These are phyloP conservation scores for Rhizomucor pusillus DNA, from an alignment of 371 early-diverging fungal genomes.

Conservation along the genomic window DNA sequence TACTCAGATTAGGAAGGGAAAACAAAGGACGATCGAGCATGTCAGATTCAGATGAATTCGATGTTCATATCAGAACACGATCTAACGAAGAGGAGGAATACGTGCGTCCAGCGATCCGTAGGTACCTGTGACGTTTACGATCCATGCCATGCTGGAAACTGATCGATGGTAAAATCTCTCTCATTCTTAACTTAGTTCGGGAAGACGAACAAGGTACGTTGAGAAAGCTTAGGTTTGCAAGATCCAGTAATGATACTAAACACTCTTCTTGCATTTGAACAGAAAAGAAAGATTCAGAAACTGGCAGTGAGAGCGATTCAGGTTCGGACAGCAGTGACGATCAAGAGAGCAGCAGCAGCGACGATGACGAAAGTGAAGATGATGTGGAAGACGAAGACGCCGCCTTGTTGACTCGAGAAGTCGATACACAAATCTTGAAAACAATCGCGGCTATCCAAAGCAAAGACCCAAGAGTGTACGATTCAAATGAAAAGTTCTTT, in stretches of 20 bases:
- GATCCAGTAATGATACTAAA: too few species aligned
- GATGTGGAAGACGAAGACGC: constrained; percentile 92
- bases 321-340: background rate
- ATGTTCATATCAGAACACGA: constrained; percentile 12
- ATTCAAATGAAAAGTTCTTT: constrained; percentile 71
- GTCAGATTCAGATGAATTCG: constrained; percentile 8
- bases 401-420: constrained; percentile 79
- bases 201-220: too few species aligned
- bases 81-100: constrained; percentile 12
- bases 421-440: constrained; percentile 90
- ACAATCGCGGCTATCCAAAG: constrained; percentile 81
- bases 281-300: too few species aligned
- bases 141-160: too few species aligned
- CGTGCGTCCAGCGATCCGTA: constrained; percentile 15
- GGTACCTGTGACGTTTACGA: background rate
- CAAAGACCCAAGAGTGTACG: constrained; percentile 83
- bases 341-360: constrained; percentile 2
- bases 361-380: constrained; percentile 38
- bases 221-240: too few species aligned
- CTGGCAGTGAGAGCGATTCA: too few species aligned
- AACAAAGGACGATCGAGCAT: too few species aligned
- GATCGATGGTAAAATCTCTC: too few species aligned
- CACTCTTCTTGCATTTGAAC: too few species aligned
- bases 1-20: too few species aligned
- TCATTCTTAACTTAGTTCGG: too few species aligned